phyloP scores from a whole-genome alignment of 257 asterid genomes.

The Anisodus acutangulus region DNA sequence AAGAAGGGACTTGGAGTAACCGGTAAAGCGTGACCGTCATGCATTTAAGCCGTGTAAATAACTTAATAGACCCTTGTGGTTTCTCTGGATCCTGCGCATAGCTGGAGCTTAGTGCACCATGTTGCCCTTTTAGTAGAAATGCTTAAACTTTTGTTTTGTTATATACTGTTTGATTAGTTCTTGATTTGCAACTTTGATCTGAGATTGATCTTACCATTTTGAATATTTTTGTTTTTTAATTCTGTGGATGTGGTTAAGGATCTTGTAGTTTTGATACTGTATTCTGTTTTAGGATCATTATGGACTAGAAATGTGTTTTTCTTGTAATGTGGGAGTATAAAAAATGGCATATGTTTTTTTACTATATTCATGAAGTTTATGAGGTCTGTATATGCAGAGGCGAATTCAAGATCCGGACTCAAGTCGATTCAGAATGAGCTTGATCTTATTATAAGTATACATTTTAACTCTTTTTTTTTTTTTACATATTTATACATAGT shows the following conservation, averaged over 20 bases:
- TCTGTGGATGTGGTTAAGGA: not conserved
- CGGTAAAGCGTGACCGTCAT: no score
- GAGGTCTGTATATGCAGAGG: not conserved
- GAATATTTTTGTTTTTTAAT: not conserved
- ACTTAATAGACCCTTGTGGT: no score
- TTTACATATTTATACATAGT: not conserved
- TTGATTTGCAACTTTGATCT: not conserved
- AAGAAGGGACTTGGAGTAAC: no score
- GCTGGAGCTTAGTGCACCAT: no score
- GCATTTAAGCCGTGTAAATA: no score
- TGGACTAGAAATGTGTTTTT: not conserved
- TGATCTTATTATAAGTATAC: not conserved
- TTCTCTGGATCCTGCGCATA: no score
- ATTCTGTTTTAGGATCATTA: not conserved
- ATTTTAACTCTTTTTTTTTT: not conserved
- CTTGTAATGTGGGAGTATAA: not conserved
- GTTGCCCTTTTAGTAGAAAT: not conserved
- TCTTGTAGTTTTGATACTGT: not conserved
- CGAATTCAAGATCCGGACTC: not conserved
- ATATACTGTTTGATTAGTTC: not conserved
- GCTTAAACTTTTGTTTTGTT: not conserved
- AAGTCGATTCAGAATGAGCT: not conserved
- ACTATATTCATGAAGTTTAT: not conserved
- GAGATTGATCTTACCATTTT: conserved; percentile 10
- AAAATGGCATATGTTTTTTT: no score